Base-by-base conservation (phyloP, 768 basidiomycete species). In the Tulasnella sp. region DNA sequence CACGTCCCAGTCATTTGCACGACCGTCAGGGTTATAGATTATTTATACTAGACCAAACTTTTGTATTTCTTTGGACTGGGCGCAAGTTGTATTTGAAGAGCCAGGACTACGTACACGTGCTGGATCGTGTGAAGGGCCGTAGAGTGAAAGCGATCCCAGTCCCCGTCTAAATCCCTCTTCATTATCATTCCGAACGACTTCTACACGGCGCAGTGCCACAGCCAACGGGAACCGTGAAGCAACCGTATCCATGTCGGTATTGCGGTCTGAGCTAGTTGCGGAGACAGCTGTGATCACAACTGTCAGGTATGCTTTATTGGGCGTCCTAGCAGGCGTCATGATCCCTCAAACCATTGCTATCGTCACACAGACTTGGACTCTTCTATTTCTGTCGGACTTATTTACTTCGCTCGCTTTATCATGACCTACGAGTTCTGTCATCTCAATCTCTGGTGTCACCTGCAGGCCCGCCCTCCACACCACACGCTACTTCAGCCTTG, bases 11-110 rank as follows among this genome's bases (percentile, higher is more conserved):
- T 78, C 83, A 60, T 72, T 78, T 65, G 77, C 78, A 54, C 77
- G 81, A 66, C 89, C 89, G 5, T 79, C 83, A 57, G 89, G 89
- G 42, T 88, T 90, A 68, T 86, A 76, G 54, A 56, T 29, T 38
- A 38, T 34, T 42, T 9, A 31, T 42, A 41, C 30, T 38, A n/a
- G n/a, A 19, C 31, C 53, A 34, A 25, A 53, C 53, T 34, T 5
- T 31, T 38, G 25, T 38, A 34, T 42, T 27, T 21, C 30, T 25
- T 43, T 43, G 10, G 10, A 43, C 41, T 10, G 41, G n/a, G n/a
- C n/a, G n/a, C n/a, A n/a, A n/a, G n/a, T n/a, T n/a, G n/a, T n/a
- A n/a, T n/a, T n/a, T n/a, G n/a, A n/a, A n/a, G n/a, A n/a, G n/a
- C n/a, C n/a, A n/a, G n/a, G n/a, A n/a, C n/a, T n/a, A n/a, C n/a